A percentile compares a stretch with the other conserved stretches of the same genome.
phyloP scores from a whole-genome alignment of 805 yeast species.

The Saturnispora besseyi region DNA sequence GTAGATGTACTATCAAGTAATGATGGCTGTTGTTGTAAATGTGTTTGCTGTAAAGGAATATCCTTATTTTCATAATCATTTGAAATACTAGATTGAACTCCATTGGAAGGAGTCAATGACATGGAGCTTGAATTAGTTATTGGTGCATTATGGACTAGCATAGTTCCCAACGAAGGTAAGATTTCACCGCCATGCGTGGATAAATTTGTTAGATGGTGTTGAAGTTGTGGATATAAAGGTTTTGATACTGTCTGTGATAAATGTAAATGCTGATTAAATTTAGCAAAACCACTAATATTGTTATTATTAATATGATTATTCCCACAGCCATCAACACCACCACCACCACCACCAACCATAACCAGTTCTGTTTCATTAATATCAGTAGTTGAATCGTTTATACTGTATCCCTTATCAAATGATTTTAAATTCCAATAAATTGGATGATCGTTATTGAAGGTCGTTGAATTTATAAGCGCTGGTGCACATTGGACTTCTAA shows the following conservation, averaged over 20 bases:
- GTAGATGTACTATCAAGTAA: background rate
- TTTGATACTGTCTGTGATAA: background rate
- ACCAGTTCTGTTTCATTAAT: background rate
- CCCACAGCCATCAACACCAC: background rate
- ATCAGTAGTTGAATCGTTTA: background rate
- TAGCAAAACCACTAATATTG: background rate
- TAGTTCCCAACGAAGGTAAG: background rate
- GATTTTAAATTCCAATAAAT: background rate
- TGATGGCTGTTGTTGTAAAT: constrained; percentile 3
- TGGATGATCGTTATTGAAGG: background rate
- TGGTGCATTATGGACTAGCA: background rate
- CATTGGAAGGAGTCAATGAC: background rate
- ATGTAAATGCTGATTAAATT: background rate
- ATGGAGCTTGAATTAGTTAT: background rate
- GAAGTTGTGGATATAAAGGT: background rate
- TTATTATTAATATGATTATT: background rate
- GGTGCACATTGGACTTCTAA: background rate
- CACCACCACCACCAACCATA: background rate
- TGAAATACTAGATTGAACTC: background rate
- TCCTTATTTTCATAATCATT: background rate
- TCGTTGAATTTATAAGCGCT: background rate
- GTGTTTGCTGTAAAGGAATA: background rate
- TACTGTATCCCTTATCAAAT: background rate
- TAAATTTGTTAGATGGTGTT: background rate
- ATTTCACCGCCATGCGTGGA: background rate